Conservation (phyloP, 192 early-diverging fungal genomes). For the Podochytrium sp. region DNA sequence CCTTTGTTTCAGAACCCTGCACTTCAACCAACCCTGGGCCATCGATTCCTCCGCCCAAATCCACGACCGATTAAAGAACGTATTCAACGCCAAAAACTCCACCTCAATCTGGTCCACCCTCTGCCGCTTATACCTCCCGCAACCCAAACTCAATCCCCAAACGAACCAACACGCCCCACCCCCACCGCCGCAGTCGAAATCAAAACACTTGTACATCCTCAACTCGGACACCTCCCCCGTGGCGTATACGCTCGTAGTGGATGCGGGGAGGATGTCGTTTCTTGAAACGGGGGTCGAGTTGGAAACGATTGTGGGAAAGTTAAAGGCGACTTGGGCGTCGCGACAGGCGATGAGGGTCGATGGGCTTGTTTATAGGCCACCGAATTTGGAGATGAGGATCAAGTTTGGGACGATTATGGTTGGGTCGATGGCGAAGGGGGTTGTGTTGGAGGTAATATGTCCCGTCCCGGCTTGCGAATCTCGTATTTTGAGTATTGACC, state of each 20-base stretch:
- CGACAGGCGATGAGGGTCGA: conserved; percentile 23
- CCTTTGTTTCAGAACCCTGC: conserved; percentile 1
- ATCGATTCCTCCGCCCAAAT: conserved; percentile 1
- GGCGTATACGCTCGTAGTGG: neutral
- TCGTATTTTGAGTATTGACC: neutral
- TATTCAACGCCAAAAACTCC: neutral
- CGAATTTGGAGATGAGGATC: conserved; percentile 6
- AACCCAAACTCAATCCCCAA: neutral
- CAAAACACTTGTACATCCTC: neutral
- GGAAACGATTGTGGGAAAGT: conserved; percentile 14
- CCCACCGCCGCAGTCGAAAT: neutral
- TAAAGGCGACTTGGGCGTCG: conserved; percentile 9
- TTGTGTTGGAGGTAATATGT: conserved; percentile 15
- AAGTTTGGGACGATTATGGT: conserved; percentile 15
- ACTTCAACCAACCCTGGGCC: conserved; percentile 4
- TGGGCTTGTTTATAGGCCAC: neutral
- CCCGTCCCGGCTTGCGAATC: neutral
- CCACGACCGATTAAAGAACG: conserved; percentile 4
- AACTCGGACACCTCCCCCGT: neutral
- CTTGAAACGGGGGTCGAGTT: conserved; percentile 1
- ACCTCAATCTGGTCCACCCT: neutral
- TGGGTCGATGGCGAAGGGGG: conserved; percentile 13
- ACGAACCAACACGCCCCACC: neutral
- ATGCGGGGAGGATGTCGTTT: neutral
- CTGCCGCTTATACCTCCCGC: conserved; percentile 7